Base-by-base conservation (phyloP, 805 yeast genomes). In the Cyberlindnera galapagoensis region DNA sequence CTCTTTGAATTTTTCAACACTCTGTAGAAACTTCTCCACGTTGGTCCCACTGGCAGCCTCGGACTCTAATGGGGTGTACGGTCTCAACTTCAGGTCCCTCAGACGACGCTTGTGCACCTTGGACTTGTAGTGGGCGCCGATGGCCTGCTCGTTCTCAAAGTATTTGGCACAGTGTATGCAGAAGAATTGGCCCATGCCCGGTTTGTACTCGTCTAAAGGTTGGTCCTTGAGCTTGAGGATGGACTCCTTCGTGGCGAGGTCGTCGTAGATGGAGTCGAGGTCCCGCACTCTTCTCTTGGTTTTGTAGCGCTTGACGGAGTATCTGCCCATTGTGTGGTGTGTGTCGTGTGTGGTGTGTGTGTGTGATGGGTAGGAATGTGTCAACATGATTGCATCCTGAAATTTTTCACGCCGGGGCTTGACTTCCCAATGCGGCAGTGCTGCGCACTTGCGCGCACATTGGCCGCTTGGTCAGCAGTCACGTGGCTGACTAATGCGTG, bases 141-240 rank as follows among this genome's bases (percentile, higher is more conserved):
- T 65, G 7, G 94, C 81, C 20, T 60, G 56, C 27, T 81, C 86
- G 36, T 79, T 77, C 54, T 88, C 96, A 51, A 76, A 86, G 59
- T 92, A 86, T 54, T 80, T 83, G 30, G 94, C 94, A 67, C 99
- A 92, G 43, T 87, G 95, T 33, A 92, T 69, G 59, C 97, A 92
- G 58, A 85, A 92, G 59, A 74, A 80, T 59, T 92, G 97, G 11
- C 96, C 99, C 44, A 92, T 62, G 2, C 99, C 99, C 1, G 97
- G 88, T 52, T 80, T 80, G 26, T 77, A 74, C 60, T 90, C 97
- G 57, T 90, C 96, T 35, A 83, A 57, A 5, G 85, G 82, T 59
- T 90, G 97, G 54, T 82, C 78, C 53, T 83, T 71, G 36, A 87
- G 65, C 25, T 67, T 63, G 35, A 68, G 57, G 34, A 86, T 79